Base-by-base conservation (phyloP, 257 asterid species). In the Jacaranda mimosifolia region DNA sequence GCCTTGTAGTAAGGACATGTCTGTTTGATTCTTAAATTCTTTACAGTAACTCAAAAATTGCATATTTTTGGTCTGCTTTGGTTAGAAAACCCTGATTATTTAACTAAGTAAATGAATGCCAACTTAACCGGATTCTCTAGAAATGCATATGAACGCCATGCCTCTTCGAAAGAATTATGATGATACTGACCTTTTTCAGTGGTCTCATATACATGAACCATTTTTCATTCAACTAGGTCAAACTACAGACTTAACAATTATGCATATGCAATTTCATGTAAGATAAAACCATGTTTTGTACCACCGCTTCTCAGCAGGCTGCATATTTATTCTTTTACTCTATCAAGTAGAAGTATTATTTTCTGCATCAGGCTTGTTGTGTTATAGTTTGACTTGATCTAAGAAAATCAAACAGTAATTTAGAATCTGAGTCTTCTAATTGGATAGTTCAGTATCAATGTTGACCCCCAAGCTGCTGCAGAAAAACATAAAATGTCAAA, bases 1-100 rank as follows among this genome's bases (percentile, higher is more conserved):
- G 93, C 86, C 89, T 90, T 43, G 90, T 95, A 18, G 99, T 95
- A 91, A 88, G 93, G 42, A 72, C 81, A 26, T n/a, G 21, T 35
- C 32, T 8, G 1, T 59, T 52, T 66, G 52, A 56, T 75, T 77
- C 63, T 68, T 55, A 12, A 46, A 15, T 45, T 70, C 9, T 15
- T 59, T 68, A 72, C 60, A 48, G 32, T 19, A 55, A 39, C 62
- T 46, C 62, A 26, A 72, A 38, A 57, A 38, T 43, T 63, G 43
- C 74, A n/a, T 40, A 53, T 48, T 11, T 26, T 46, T 49, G 35
- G 4, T 57, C 70, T 55, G 14, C 63, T 71, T 63, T 75, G 71
- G 63, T 42, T 10, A 21, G 76, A 45, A 13, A 19, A 7, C 55
- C 6, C 48, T 48, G 63, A 21, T 59, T 51, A 68, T 12, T 48